Evolutionary conservation across 2,329 filamentous ascomycete genomes (phyloP).

Genomic region (Cercospora sojina): DNA sequence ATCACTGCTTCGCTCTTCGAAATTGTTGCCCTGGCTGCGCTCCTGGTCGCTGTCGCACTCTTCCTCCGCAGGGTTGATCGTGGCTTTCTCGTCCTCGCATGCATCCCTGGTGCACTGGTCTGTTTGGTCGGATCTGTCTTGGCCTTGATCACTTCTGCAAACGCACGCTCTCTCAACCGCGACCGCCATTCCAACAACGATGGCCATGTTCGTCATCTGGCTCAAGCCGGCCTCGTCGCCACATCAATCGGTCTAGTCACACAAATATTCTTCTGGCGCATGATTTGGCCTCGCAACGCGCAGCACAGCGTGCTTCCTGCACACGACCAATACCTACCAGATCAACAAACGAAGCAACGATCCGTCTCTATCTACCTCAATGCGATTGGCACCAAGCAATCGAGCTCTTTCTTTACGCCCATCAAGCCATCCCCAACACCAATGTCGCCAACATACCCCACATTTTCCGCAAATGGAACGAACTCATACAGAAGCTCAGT

Average conservation of each 20-base stretch:
- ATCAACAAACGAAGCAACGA: slow-evolving; percentile 17
- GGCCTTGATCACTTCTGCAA: slow-evolving; percentile 17
- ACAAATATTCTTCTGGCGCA: slow-evolving; percentile 29
- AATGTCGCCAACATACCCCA: slow-evolving; percentile 27
- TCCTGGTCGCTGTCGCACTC: slow-evolving; percentile 19
- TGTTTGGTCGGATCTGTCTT: slow-evolving; percentile 21
- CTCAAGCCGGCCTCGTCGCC: slow-evolving; percentile 32
- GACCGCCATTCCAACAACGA: not conserved
- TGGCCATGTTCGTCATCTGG: slow-evolving; percentile 13
- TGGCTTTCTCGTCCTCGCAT: slow-evolving; percentile 16
- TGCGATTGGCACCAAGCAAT: slow-evolving; percentile 28
- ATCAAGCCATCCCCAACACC: slow-evolving; percentile 11
- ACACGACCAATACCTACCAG: slow-evolving; percentile 1
- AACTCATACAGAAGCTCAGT: slow-evolving; percentile 32
- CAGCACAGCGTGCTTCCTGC: slow-evolving; percentile 4
- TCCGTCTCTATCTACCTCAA: slow-evolving; percentile 28
- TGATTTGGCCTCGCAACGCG: slow-evolving; percentile 25
- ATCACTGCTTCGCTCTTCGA: slow-evolving; percentile 28
- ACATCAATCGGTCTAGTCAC: slow-evolving; percentile 30
- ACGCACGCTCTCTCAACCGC: slow-evolving; percentile 1
- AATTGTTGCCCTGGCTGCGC: slow-evolving; percentile 24
- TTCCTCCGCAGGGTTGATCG: slow-evolving; percentile 24
- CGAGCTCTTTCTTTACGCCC: slow-evolving; percentile 23
- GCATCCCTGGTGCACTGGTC: slow-evolving; percentile 16
- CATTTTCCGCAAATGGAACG: slow-evolving; percentile 23